Conservation (phyloP, 2,329 filamentous ascomycete species). For the Alternaria sp. region DNA sequence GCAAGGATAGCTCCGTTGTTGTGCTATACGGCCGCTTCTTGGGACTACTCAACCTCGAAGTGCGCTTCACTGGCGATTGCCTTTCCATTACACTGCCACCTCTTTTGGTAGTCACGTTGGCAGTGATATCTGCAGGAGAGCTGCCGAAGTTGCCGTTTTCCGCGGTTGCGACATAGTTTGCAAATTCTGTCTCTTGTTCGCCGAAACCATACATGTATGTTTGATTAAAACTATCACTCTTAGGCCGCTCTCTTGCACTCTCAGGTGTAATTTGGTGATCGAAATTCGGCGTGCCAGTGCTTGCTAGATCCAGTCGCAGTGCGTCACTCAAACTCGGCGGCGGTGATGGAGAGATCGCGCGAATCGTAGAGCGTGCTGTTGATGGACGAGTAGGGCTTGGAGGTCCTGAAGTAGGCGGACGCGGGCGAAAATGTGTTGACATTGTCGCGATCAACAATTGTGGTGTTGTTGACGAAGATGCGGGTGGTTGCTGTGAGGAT, state of each 20-base stretch:
- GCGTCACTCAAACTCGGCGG: constrained; percentile 21
- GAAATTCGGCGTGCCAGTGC: constrained; percentile 1
- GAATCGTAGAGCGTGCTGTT: constrained; percentile 38
- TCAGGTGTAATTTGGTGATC: neutral
- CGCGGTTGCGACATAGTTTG: neutral
- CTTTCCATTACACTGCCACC: constrained; percentile 2
- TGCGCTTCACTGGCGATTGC: constrained; percentile 13
- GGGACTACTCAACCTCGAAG: constrained; percentile 1
- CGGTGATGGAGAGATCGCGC: constrained; percentile 40
- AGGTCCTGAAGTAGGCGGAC: constrained; percentile 22
- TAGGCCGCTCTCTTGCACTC: neutral
- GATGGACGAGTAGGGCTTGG: constrained; percentile 28
- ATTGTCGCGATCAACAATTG: constrained; percentile 1
- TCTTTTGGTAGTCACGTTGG: constrained; percentile 8
- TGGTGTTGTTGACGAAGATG: neutral
- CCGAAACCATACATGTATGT: neutral
- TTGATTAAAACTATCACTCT: neutral
- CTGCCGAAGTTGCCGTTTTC: neutral
- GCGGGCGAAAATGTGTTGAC: constrained; percentile 12
- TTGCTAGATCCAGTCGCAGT: constrained; percentile 9
- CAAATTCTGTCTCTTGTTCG: neutral
- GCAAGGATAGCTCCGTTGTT: neutral
- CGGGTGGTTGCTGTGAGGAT: neutral
- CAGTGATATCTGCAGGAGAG: neutral
- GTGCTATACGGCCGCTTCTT: constrained; percentile 10